These are phyloP conservation scores for Albatrellus ellisii DNA, from an alignment of 768 basidiomycete species.

Conservation along the genomic window DNA sequence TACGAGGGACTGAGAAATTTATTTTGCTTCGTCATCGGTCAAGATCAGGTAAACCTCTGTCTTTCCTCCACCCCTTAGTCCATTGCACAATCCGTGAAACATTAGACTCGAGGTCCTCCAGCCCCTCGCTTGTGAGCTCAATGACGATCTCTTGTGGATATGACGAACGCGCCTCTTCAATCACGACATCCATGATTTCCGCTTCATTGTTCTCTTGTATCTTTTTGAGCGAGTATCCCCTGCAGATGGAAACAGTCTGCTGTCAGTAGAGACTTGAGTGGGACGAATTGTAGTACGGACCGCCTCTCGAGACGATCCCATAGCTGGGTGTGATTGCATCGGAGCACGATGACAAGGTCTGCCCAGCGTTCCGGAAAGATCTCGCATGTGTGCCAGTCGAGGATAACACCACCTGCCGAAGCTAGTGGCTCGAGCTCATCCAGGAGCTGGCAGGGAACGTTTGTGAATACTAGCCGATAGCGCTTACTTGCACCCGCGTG, in stretches of 20 bases:
- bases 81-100: constrained; percentile 80
- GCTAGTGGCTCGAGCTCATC: constrained; percentile 76
- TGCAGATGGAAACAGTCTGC: constrained; percentile 20
- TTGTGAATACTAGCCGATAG: constrained; percentile 1
- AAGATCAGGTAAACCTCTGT: constrained; percentile 11
- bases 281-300: constrained; percentile 27
- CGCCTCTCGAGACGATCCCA: constrained; percentile 89
- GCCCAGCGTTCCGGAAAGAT: constrained; percentile 94
- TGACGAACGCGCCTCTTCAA: constrained; percentile 78
- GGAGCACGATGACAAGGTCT: constrained; percentile 86
- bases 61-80: constrained; percentile 61
- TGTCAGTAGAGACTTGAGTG: neutral
- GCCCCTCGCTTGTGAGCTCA: constrained; percentile 64
- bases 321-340: constrained; percentile 74
- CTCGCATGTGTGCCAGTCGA: constrained; percentile 94
- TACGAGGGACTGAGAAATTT: too few species aligned
- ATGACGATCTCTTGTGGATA: constrained; percentile 83
- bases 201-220: constrained; percentile 98
- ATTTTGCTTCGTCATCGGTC: too few species aligned
- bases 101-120: constrained; percentile 76
- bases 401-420: constrained; percentile 61
- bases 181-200: constrained; percentile 91
- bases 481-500: neutral
- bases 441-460: constrained; percentile 42
- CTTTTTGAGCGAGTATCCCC: constrained; percentile 81